Percentiles rank a stretch among this genome's conserved stretches.
Conservation (phyloP, 192 early-diverging fungal species). For the Podila verticillata region DNA sequence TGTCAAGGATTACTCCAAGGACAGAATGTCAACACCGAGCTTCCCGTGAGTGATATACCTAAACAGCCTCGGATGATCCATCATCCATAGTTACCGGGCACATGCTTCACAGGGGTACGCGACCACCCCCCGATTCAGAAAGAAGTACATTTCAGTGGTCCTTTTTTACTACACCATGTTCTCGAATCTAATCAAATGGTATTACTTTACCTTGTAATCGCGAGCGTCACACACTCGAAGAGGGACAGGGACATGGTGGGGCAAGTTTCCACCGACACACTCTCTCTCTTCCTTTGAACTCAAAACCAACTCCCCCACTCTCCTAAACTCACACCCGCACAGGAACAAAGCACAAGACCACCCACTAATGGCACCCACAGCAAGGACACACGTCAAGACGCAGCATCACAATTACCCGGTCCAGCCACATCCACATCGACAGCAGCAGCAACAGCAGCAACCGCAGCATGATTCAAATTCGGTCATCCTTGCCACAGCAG, state of each 20-base stretch:
- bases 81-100: conserved; percentile 46
- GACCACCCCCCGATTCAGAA: conserved; percentile 43
- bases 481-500: conserved; percentile 75
- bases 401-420: conserved; percentile 43
- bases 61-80: conserved; percentile 41
- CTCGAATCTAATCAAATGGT: no score
- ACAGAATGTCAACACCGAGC: conserved; percentile 53
- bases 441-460: conserved; percentile 54
- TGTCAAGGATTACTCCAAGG: conserved; percentile 29
- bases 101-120: conserved; percentile 37
- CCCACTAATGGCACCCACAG: conserved; percentile 20
- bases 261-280: no score
- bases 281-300: neutral
- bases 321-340: conserved; percentile 5
- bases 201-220: no score
- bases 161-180: neutral
- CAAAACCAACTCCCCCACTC: neutral
- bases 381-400: conserved; percentile 34
- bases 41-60: conserved; percentile 51
- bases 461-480: conserved; percentile 63
- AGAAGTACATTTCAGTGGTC: no score
- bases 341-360: neutral
- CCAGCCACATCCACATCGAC: conserved; percentile 31
- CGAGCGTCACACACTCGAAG: no score
- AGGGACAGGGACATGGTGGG: no score